Evolutionary conservation across 192 early-diverging fungal species (phyloP).

Genomic region (Podila horticola): DNA sequence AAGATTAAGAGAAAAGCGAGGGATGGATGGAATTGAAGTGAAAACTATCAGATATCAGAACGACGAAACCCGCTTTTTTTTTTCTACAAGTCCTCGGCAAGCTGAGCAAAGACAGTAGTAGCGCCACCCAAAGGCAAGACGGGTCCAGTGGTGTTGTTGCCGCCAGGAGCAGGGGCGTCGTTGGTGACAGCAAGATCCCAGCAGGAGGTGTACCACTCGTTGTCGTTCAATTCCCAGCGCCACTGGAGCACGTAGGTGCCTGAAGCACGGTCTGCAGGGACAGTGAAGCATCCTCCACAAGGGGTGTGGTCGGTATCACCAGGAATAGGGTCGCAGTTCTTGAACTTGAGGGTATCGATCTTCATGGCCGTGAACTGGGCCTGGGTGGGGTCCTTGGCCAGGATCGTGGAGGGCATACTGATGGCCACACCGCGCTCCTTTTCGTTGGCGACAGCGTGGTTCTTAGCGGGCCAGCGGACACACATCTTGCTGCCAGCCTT

Average conservation of each 20-base stretch:
- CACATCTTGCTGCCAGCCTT: slow-evolving; percentile 28
- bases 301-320: slow-evolving; percentile 14
- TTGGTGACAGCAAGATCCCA: slow-evolving; percentile 31
- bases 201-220: slow-evolving; percentile 46
- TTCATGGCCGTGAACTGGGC: slow-evolving; percentile 3
- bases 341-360: slow-evolving; percentile 24
- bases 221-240: slow-evolving; percentile 38
- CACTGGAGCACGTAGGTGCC: slow-evolving; percentile 40
- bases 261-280: slow-evolving; percentile 4
- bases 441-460: slow-evolving; percentile 33
- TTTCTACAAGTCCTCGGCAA: slow-evolving; percentile 22
- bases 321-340: slow-evolving; percentile 18
- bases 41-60: too few relatives aligned
- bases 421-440: slow-evolving; percentile 18
- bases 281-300: slow-evolving; percentile 35
- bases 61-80: not conserved
- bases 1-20: too few relatives aligned
- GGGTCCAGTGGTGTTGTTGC: not conserved
- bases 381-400: slow-evolving; percentile 28
- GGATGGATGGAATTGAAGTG: too few relatives aligned
- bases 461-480: slow-evolving; percentile 49
- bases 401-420: slow-evolving; percentile 26
- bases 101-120: slow-evolving; percentile 34
- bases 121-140: not conserved
- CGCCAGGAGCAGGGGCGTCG: not conserved